Evolutionary conservation across 306 rosid species (phyloP).

Genomic region (cucumber (Cucumis sativus)): DNA sequence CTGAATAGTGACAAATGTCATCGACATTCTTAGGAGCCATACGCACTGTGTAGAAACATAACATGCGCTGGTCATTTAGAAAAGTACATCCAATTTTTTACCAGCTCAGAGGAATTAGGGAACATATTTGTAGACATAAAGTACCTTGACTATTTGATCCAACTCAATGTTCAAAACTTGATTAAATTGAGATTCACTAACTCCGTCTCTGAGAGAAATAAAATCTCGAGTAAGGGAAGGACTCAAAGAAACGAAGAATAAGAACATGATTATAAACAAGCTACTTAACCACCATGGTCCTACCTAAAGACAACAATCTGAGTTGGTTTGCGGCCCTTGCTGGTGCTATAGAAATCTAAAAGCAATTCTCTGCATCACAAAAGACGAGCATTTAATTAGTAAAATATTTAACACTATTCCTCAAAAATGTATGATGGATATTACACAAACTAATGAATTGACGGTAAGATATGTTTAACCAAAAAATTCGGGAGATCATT

Average conservation of each 20-base stretch:
- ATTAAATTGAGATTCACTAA: slow-evolving; percentile 78
- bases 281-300: slow-evolving; percentile 5
- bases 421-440: background rate
- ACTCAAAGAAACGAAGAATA: background rate
- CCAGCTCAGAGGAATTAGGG: background rate
- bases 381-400: background rate
- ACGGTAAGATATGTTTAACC: background rate
- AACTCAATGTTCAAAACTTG: slow-evolving; percentile 82
- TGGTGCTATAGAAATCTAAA: slow-evolving; percentile 60
- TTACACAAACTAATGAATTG: background rate
- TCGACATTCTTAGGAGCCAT: background rate
- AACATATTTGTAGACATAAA: slow-evolving; percentile 1
- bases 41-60: background rate
- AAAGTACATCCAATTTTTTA: background rate
- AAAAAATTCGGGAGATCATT: background rate
- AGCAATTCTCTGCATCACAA: slow-evolving; percentile 71
- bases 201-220: slow-evolving; percentile 63
- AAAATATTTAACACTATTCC: background rate
- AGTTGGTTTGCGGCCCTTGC: slow-evolving; percentile 51
- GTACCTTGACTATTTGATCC: slow-evolving; percentile 77
- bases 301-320: slow-evolving; percentile 92
- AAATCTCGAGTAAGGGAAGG: slow-evolving; percentile 10
- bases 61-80: background rate
- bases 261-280: background rate
- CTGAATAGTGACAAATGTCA: background rate